phyloP scores from a whole-genome alignment of 345 rosid species.

The Hypericum perforatum region DNA sequence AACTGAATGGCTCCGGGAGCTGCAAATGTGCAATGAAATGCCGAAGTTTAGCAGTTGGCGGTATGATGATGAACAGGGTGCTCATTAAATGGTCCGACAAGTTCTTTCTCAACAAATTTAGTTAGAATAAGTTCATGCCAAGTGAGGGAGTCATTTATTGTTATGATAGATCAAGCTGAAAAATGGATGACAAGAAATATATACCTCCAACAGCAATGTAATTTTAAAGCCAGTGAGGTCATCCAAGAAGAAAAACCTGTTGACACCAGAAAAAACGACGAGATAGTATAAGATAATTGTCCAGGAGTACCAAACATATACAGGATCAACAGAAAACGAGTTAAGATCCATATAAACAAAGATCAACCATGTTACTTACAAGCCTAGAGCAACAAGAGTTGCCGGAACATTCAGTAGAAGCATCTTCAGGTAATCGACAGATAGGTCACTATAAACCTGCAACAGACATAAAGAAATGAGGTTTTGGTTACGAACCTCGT shows the following conservation, averaged over 20 bases:
- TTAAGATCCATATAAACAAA: not conserved
- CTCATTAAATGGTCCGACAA: too few relatives aligned
- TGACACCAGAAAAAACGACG: slow-evolving; percentile 6
- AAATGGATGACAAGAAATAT: not conserved
- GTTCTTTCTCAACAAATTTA: too few relatives aligned
- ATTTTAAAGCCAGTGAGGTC: slow-evolving; percentile 88
- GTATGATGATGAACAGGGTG: not conserved
- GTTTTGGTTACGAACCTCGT: too few relatives aligned
- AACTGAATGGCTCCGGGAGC: slow-evolving; percentile 87
- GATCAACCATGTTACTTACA: slow-evolving; percentile 28
- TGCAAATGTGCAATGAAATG: slow-evolving; percentile 20
- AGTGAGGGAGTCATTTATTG: too few relatives aligned
- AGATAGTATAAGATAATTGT: not conserved
- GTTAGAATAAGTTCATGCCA: too few relatives aligned
- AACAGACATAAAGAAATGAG: not conserved
- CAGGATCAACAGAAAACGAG: not conserved
- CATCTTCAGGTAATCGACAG: slow-evolving; percentile 86
- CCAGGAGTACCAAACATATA: not conserved
- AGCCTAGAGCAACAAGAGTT: slow-evolving; percentile 59
- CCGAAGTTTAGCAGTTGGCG: not conserved
- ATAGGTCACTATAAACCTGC: slow-evolving; percentile 89
- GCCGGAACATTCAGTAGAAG: slow-evolving; percentile 84
- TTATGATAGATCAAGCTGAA: not conserved
- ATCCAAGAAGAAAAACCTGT: slow-evolving; percentile 92
- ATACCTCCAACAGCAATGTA: slow-evolving; percentile 84